Conservation (phyloP, 495 filamentous ascomycete genomes). For the Talaromyces borbonicus region DNA sequence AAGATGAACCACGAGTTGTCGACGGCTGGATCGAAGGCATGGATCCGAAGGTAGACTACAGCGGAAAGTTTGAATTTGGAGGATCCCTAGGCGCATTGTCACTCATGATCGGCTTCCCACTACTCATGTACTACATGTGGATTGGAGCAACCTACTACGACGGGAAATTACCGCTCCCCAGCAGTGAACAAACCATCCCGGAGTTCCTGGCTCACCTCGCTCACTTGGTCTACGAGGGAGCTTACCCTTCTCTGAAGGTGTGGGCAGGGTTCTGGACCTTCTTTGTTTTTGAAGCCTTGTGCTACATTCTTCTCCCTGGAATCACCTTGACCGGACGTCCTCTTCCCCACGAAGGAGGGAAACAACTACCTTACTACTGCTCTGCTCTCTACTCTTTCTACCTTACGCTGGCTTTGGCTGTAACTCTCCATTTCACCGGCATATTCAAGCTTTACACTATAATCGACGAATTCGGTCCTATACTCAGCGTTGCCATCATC, state of each 20-base stretch:
- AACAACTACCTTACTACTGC: conserved; percentile 89
- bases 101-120: conserved; percentile 82
- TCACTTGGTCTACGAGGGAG: conserved; percentile 60
- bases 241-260: conserved; percentile 76
- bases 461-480: conserved; percentile 88
- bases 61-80: conserved; percentile 76
- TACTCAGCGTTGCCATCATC: conserved; percentile 79
- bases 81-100: conserved; percentile 59
- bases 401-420: conserved; percentile 60
- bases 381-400: conserved; percentile 83
- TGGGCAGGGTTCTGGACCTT: conserved; percentile 94
- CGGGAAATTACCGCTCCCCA: conserved; percentile 61
- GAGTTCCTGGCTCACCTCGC: conserved; percentile 58
- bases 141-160: conserved; percentile 83
- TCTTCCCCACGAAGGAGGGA: conserved; percentile 67
- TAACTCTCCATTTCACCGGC: conserved; percentile 65
- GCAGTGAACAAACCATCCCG: conserved; percentile 42
- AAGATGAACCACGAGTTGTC: conserved; percentile 35
- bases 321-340: conserved; percentile 78
- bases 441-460: conserved; percentile 87
- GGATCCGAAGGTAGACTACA: conserved; percentile 72
- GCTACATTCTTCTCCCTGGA: conserved; percentile 78
- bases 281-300: conserved; percentile 69
- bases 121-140: conserved; percentile 98
- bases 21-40: conserved; percentile 58